A percentile compares a stretch with the other conserved stretches of the same genome.
Conservation (phyloP, 2,329 filamentous ascomycete genomes). For the Exophiala aquamarina region DNA sequence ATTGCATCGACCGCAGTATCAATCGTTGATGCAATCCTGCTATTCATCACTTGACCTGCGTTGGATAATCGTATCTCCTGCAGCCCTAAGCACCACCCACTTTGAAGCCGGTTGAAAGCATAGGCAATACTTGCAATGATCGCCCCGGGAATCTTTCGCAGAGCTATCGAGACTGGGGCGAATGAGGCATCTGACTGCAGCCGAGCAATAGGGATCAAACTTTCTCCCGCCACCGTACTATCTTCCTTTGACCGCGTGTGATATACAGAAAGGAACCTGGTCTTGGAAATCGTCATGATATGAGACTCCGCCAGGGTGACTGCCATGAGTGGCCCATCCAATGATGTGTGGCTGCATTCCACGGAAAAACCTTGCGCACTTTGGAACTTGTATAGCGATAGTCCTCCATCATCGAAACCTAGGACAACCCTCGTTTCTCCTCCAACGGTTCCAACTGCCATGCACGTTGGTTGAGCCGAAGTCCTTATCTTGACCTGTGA, state of each 20-base stretch:
- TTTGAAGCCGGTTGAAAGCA: constrained; percentile 71
- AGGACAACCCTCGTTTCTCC: constrained; percentile 61
- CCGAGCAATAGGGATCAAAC: constrained; percentile 8
- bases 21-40: constrained; percentile 24
- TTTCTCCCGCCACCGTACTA: constrained; percentile 42
- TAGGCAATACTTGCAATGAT: constrained; percentile 83
- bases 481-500: constrained; percentile 43
- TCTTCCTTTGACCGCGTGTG: constrained; percentile 54
- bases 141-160: constrained; percentile 61
- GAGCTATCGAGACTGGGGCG: constrained; percentile 76
- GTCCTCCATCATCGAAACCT: constrained; percentile 71
- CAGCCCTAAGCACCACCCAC: constrained; percentile 87
- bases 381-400: constrained; percentile 63
- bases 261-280: constrained; percentile 75
- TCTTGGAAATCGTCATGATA: constrained; percentile 72
- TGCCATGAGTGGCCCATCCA: constrained; percentile 63
- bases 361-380: constrained; percentile 26
- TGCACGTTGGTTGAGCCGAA: constrained; percentile 54
- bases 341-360: constrained; percentile 54
- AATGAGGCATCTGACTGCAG: constrained; percentile 71
- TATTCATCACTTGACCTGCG: constrained; percentile 16
- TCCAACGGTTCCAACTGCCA: constrained; percentile 60
- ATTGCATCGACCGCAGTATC: constrained; percentile 17
- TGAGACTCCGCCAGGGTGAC: constrained; percentile 75
- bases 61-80: constrained; percentile 68